Base-by-base conservation (phyloP, 2,329 filamentous ascomycete species). In the Ceratocystis variospora region DNA sequence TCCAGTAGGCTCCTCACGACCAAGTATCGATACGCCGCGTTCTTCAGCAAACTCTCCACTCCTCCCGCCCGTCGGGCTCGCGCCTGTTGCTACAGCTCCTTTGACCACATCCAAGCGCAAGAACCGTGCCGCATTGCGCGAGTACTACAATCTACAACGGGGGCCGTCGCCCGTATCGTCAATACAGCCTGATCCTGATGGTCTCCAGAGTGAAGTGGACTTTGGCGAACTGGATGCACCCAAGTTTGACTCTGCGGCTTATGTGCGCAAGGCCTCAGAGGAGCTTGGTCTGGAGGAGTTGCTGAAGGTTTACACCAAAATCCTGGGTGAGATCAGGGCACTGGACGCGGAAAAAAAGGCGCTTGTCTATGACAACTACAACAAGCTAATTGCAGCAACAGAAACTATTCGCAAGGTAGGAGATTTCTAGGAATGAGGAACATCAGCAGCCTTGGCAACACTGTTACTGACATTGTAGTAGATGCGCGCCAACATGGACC, bases 321-420 rank as follows among this genome's bases (percentile, higher is more conserved):
- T 93, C 8, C 76, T 93, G 70, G 82, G 85, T 70, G 93, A 97
- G 77, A 93, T 96, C 61, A 79, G 91, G 46, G 92, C 90, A 1
- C 80, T 99, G 19, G 94, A 97, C 72, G 93, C 93, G 28, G 94
- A 99, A 80, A 88, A 94, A 75, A 99, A 99, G 77, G 92, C 93
- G 1, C 78, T 99, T 69, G 94, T 99, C 3, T 99, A 99, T 75
- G 93, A 99, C 75, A 99, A 99, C 74, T 99, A 97, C 76, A 94
- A 88, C 71, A 97, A 97, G 77, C 78, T 99, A 70, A 96, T 99
- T 70, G 84, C 87, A n/a, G 94, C 94, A 0, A 96, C 95, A 10
- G 93, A 96, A 75, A 97, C 93, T 2, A 99, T 99, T 72, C 83
- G 89, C 62, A 90, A 89, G 77, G 83, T 84, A 71, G 25, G 75